These are phyloP conservation scores for Eimeria brunetti DNA, from an alignment of 169 alveolate genomes.

Conservation along the genomic window DNA sequence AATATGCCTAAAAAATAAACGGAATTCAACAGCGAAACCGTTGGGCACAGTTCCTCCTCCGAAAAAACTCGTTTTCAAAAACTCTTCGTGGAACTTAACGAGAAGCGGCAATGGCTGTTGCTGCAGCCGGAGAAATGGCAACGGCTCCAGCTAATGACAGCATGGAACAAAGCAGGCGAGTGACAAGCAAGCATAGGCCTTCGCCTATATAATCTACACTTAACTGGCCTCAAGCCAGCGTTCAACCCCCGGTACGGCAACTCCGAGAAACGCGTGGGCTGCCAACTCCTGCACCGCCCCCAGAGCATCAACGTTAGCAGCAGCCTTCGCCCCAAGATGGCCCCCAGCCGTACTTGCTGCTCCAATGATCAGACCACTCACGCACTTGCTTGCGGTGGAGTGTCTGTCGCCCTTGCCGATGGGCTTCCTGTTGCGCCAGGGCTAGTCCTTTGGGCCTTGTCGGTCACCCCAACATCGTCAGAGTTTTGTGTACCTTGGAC, in stretches of 20 bases:
- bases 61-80: constrained; percentile 49
- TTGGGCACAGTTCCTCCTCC: constrained; percentile 14
- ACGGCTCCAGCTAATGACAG: constrained; percentile 4
- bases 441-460: neutral
- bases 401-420: neutral
- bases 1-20: constrained; percentile 7
- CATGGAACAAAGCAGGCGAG: constrained; percentile 27
- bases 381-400: constrained; percentile 1
- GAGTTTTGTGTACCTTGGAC: neutral
- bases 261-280: neutral
- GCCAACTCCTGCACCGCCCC: neutral
- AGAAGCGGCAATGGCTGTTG: constrained; percentile 8
- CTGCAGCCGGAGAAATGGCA: constrained; percentile 24
- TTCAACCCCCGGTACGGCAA: neutral
- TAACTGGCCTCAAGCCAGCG: constrained; percentile 4
- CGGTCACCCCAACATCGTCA: neutral
- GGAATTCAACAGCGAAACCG: neutral
- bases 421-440: constrained; percentile 1
- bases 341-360: constrained; percentile 52
- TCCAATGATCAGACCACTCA: neutral
- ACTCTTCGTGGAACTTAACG: neutral
- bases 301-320: constrained; percentile 10
- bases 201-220: neutral
- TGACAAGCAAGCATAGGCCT: constrained; percentile 34
- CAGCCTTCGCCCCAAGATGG: neutral